Evolutionary conservation across 1,284 basidiomycete species (phyloP).

Genomic region (Cryptococcus sp.): DNA sequence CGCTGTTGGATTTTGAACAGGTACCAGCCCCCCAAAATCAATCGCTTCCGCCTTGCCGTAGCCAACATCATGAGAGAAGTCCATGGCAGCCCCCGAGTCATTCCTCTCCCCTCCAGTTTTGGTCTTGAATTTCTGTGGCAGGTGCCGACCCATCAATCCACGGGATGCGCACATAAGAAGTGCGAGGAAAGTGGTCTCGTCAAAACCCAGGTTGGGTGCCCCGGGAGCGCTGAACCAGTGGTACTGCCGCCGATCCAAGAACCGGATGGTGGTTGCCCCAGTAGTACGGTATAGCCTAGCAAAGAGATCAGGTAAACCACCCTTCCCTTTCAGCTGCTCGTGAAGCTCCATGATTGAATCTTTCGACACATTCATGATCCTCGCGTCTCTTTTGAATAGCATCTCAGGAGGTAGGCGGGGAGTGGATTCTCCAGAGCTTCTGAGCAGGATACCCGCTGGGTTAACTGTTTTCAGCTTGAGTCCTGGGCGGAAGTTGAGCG

Average conservation of each 20-base stretch:
- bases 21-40: constrained; percentile 14
- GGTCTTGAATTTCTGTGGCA: not conserved
- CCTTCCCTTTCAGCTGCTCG: not conserved
- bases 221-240: constrained; percentile 8
- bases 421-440: not conserved
- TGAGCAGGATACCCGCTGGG: not conserved
- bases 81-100: not conserved
- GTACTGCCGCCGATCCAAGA: constrained; percentile 11
- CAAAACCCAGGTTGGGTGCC: not conserved
- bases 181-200: constrained; percentile 3
- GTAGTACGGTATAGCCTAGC: not conserved
- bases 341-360: not conserved
- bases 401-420: not conserved
- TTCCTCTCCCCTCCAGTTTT: not conserved
- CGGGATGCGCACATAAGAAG: constrained; percentile 2
- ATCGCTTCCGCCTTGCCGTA: constrained; percentile 7
- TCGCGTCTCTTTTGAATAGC: not conserved
- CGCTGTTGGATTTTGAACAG: not conserved
- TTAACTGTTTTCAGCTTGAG: not conserved
- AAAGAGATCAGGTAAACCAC: not conserved
- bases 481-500: constrained; percentile 12
- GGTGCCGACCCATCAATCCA: not conserved
- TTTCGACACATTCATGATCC: constrained; percentile 1
- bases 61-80: not conserved
- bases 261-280: constrained; percentile 1